Evolutionary conservation across 208 protist genomes (phyloP).

Genomic region (Tetramitus jugosus): DNA sequence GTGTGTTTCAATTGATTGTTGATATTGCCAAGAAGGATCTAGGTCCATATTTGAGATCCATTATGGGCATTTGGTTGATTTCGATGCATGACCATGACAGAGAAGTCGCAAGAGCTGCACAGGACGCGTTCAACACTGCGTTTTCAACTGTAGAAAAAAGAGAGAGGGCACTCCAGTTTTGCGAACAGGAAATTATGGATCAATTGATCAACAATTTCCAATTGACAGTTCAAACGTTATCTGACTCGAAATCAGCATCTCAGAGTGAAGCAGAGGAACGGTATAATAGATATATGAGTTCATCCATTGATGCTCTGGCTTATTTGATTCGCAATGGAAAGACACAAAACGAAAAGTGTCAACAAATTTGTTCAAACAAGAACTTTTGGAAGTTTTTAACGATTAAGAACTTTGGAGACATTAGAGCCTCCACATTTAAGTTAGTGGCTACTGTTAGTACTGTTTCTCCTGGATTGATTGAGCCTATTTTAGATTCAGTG

Average conservation of each 20-base stretch:
- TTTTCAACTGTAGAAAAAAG: not conserved
- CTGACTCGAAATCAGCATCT: not conserved
- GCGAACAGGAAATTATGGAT: not conserved
- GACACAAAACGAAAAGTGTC: not conserved
- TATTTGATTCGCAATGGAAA: not conserved
- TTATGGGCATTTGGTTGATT: conserved; percentile 3
- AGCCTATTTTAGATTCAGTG: not conserved
- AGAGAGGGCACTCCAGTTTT: not conserved
- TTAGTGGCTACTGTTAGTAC: not conserved
- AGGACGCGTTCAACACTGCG: not conserved
- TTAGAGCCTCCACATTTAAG: not conserved
- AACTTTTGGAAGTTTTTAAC: conserved; percentile 1
- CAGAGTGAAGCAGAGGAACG: conserved; percentile 6
- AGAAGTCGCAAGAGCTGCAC: not conserved
- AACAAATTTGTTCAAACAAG: not conserved
- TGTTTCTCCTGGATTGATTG: not conserved
- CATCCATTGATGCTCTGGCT: not conserved
- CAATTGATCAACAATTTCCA: not conserved
- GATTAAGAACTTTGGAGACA: not conserved
- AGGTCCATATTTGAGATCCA: not conserved
- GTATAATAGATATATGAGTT: not conserved
- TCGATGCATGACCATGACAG: not conserved
- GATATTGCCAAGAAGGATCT: not conserved
- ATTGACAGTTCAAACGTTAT: not conserved
- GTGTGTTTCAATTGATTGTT: not conserved